Conservation (phyloP, 1,284 basidiomycete species). For the Peniophora sp. region DNA sequence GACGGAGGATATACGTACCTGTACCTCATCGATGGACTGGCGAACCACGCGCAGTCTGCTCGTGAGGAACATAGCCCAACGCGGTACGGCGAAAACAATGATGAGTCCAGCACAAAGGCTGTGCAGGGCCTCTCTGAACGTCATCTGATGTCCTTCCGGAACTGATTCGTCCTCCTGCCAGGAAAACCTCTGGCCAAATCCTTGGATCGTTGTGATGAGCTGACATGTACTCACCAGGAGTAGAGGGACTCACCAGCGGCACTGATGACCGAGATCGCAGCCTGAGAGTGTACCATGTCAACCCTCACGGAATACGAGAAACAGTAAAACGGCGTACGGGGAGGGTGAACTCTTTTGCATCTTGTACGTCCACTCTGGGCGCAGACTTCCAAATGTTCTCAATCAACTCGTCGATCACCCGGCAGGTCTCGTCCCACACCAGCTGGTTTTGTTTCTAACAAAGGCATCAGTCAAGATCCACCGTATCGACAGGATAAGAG, state of each 20-base stretch:
- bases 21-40: slow-evolving; percentile 41
- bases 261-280: neutral
- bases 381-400: slow-evolving; percentile 25
- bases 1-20: slow-evolving; percentile 22
- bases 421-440: slow-evolving; percentile 48
- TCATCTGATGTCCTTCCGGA: slow-evolving; percentile 40
- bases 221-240: neutral
- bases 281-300: no score
- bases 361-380: slow-evolving; percentile 21
- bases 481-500: no score
- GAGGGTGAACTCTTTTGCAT: slow-evolving; percentile 33
- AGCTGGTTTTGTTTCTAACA: slow-evolving; percentile 46
- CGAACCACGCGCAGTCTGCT: slow-evolving; percentile 26
- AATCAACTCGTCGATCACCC: slow-evolving; percentile 27
- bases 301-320: no score
- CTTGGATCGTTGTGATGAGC: slow-evolving; percentile 16
- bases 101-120: slow-evolving; percentile 8
- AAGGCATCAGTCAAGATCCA: no score
- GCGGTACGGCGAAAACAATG: slow-evolving; percentile 33
- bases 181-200: slow-evolving; percentile 43
- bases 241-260: neutral
- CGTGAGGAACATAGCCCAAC: slow-evolving; percentile 35
- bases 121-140: slow-evolving; percentile 35
- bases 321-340: slow-evolving; percentile 26
- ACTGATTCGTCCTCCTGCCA: slow-evolving; percentile 37